Evolutionary conservation across 257 asterid species (phyloP).

Genomic region (Lycium barbarum): DNA sequence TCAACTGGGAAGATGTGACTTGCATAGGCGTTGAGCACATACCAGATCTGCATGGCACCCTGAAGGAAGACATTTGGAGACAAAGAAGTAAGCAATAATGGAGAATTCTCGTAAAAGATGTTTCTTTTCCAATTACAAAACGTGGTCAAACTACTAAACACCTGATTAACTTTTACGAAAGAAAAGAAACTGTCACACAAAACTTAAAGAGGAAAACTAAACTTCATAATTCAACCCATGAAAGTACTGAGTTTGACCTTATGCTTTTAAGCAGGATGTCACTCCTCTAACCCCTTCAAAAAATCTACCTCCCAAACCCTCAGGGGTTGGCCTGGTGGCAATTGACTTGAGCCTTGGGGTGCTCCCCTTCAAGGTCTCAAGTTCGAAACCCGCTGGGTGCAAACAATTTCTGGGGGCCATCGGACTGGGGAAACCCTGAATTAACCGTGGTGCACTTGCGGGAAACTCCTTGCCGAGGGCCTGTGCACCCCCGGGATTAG

Average conservation of each 20-base stretch:
- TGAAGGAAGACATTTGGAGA: constrained; percentile 35
- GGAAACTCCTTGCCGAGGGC: too few relatives aligned
- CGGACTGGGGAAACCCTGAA: too few relatives aligned
- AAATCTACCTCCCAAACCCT: neutral
- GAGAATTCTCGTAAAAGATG: neutral
- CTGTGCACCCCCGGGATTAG: too few relatives aligned
- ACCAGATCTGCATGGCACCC: constrained; percentile 96
- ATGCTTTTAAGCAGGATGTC: neutral
- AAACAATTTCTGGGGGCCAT: too few relatives aligned
- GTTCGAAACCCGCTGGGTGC: too few relatives aligned
- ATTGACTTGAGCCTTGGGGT: too few relatives aligned
- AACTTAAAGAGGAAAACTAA: neutral
- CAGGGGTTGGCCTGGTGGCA: too few relatives aligned
- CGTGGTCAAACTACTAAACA: neutral
- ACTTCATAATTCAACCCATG: neutral
- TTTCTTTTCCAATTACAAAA: constrained; percentile 15
- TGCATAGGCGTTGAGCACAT: constrained; percentile 85
- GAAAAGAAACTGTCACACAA: neutral
- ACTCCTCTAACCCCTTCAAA: neutral
- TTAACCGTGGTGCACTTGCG: too few relatives aligned
- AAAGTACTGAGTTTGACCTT: neutral
- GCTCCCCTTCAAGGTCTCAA: too few relatives aligned
- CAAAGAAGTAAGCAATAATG: neutral
- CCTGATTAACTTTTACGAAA: neutral
- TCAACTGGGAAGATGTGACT: constrained; percentile 87